Evolutionary conservation across 306 rosid species (phyloP), one percentile per base, ranked within the genome.

Genomic region (Lotus japonicus): DNA sequence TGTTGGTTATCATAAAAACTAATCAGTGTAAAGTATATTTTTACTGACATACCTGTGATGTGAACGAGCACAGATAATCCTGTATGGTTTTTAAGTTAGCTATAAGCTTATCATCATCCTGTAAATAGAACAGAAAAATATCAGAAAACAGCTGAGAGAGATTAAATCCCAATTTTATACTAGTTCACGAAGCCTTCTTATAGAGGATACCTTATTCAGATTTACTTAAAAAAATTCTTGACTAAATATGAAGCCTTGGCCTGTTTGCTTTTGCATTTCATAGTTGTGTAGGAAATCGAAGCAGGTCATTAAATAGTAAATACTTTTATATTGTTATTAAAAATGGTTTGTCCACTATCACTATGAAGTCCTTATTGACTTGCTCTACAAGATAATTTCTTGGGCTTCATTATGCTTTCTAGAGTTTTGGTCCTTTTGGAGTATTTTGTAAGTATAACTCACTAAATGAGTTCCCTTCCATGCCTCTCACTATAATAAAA

Each of bases 31-130:
- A 46, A 38, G 38, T 9, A 43, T 16, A 46, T 56, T 49, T 58
- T 52, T 36, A 31, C 23, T 49, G 59, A 50, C 82, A 67, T 78
- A 89, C 98, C 95, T 83, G 95, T 43, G 97, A 87, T 68, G 84
- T 84, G 85, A 92, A 92, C 0, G 97, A 89, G 86, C 97, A 92
- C 21, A 92, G 82, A 81, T 92, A 92, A 76, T 86, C 91, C 80
- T 92, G 97, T 70, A 92, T 86, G 83, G 86, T 92, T 80, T 92
- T 92, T 83, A 92, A 73, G 82, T 92, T 89, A 78, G 88, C 64
- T 70, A 84, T 61, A 48, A 92, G 91, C 79, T 86, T 86, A 74
- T 84, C 88, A 58, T 82, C 82, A 74, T 89, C 97, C 98, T 92
- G 94, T 35, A 69, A 71, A 73, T 68, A 23, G 59, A 64, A 68